Evolutionary conservation across 192 early-diverging fungal species (phyloP).

Genomic region (Chytriomyces sp.): DNA sequence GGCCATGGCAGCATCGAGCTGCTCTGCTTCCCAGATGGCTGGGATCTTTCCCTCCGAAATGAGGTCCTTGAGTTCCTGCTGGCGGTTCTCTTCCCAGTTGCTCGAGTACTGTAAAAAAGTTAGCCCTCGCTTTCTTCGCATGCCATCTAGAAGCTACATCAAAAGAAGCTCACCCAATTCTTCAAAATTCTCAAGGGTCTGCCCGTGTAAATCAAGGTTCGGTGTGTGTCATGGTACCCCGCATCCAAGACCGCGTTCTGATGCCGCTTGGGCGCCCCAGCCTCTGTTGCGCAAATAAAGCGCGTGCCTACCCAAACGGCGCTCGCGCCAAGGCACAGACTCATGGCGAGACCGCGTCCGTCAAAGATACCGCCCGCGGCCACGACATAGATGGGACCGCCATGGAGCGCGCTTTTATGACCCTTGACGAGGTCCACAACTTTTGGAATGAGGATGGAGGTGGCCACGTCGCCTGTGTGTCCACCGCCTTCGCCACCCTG

Average conservation of each 20-base stretch:
- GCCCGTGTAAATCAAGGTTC: constrained; percentile 47
- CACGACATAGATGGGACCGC: constrained; percentile 43
- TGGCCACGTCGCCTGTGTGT: constrained; percentile 46
- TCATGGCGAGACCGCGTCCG: constrained; percentile 49
- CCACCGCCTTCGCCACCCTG: constrained; percentile 50
- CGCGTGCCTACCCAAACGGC: constrained; percentile 55
- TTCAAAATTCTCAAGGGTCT: constrained; percentile 45
- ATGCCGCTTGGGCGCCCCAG: constrained; percentile 45
- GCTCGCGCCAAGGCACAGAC: constrained; percentile 43
- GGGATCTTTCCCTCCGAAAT: constrained; percentile 40
- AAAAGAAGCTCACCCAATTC: constrained; percentile 22
- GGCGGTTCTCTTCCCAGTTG: constrained; percentile 41
- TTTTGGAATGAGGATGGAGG: constrained; percentile 45
- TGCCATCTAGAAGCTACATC: not conserved
- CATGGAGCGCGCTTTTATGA: constrained; percentile 40
- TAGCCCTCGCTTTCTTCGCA: too few species aligned
- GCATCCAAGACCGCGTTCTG: constrained; percentile 45
- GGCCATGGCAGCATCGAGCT: constrained; percentile 1
- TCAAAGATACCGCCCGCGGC: constrained; percentile 54
- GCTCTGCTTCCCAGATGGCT: constrained; percentile 28
- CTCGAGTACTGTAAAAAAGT: constrained; percentile 18
- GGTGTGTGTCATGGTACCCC: constrained; percentile 47
- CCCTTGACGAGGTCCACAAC: constrained; percentile 50
- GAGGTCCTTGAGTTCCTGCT: constrained; percentile 38
- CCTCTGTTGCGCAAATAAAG: constrained; percentile 49